Conservation (phyloP, 1,284 basidiomycete genomes). For the Trichosporon ovoides region DNA sequence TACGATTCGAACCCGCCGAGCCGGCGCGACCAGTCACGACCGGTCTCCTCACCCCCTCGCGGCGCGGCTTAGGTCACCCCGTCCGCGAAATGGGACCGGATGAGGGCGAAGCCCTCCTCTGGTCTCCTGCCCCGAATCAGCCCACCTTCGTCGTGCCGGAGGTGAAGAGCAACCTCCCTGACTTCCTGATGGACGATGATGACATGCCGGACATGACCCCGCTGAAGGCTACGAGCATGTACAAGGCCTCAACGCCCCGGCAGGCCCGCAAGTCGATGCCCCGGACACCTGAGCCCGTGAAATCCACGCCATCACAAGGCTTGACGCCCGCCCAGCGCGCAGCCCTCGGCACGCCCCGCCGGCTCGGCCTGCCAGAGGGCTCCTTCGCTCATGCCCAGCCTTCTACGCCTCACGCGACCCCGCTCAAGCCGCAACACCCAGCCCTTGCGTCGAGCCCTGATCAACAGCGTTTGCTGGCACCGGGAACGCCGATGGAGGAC, state of each 20-base stretch:
- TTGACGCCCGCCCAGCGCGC: constrained; percentile 12
- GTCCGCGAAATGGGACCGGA: background rate
- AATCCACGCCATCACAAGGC: background rate
- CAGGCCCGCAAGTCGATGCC: background rate
- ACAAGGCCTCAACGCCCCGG: background rate
- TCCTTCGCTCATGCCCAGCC: constrained; percentile 25
- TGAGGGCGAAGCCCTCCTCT: background rate
- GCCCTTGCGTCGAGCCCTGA: constrained; percentile 23
- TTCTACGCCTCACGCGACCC: background rate
- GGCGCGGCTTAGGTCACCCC: background rate
- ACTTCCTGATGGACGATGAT: constrained; percentile 2
- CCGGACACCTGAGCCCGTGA: background rate
- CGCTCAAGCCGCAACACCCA: constrained; percentile 28
- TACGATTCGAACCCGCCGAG: constrained; percentile 10
- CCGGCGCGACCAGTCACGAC: background rate
- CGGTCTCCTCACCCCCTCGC: background rate
- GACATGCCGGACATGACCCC: background rate
- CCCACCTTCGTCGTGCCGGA: background rate
- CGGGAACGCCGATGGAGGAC: constrained; percentile 31
- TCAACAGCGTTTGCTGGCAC: constrained; percentile 3
- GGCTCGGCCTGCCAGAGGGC: constrained; percentile 31
- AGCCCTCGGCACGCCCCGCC: constrained; percentile 36
- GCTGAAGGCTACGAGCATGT: constrained; percentile 34
- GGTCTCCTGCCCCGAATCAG: background rate
- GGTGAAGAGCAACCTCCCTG: background rate